These are phyloP conservation scores for Sclerotinia nivalis DNA, from an alignment of 2,329 filamentous ascomycete genomes.

Conservation along the genomic window DNA sequence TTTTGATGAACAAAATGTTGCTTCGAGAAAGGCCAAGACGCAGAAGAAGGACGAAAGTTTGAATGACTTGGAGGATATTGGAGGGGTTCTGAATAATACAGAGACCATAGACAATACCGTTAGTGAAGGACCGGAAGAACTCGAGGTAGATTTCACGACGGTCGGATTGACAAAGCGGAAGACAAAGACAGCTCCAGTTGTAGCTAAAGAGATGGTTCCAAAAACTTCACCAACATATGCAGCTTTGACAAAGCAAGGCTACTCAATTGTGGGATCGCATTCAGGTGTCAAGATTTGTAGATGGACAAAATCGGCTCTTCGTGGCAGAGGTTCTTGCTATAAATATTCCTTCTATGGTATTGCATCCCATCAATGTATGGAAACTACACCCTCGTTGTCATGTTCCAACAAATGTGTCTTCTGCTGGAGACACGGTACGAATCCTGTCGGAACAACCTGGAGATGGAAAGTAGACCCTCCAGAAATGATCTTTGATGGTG, in stretches of 20 bases:
- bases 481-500: conserved; percentile 83
- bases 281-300: conserved; percentile 97
- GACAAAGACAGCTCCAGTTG: conserved; percentile 45
- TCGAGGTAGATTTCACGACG: conserved; percentile 87
- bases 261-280: conserved; percentile 91
- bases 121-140: conserved; percentile 45
- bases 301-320: conserved; percentile 96
- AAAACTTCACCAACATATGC: conserved; percentile 84
- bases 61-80: conserved; percentile 84
- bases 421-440: conserved; percentile 97
- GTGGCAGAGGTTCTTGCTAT: conserved; percentile 93
- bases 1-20: conserved; percentile 51
- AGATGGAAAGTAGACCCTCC: conserved; percentile 93
- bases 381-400: conserved; percentile 90
- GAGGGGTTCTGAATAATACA: conserved; percentile 59
- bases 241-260: conserved; percentile 92
- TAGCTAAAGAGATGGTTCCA: conserved; percentile 90
- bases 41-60: conserved; percentile 54
- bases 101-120: conserved; percentile 33
- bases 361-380: conserved; percentile 95
- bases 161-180: conserved; percentile 54
- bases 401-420: conserved; percentile 99
- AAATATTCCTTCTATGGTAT: conserved; percentile 98
- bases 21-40: conserved; percentile 43
- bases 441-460: conserved; percentile 95